Conservation (phyloP, 176 grass and related monocot genomes). For the Hordeum vulgare region DNA sequence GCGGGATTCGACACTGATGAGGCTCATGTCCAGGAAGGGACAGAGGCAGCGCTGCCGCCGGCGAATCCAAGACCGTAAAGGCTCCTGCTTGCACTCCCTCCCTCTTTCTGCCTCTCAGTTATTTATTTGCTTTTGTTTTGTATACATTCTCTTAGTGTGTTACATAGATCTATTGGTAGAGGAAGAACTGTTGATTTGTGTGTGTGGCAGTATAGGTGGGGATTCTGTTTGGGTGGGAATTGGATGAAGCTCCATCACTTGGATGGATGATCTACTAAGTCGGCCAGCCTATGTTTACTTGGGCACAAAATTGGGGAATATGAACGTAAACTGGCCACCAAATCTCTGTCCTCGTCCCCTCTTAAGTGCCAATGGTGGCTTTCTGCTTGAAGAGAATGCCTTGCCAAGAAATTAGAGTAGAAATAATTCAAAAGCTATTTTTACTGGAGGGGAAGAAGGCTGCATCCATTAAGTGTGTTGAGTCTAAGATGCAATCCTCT, state of each 20-base stretch:
- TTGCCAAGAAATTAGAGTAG: neutral
- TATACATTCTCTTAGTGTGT: neutral
- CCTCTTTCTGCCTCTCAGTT: neutral
- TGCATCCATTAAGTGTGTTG: neutral
- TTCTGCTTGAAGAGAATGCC: neutral
- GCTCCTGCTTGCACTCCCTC: neutral
- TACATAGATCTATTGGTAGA: neutral
- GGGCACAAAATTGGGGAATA: neutral
- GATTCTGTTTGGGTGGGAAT: neutral
- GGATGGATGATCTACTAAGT: neutral
- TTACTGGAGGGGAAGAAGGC: neutral
- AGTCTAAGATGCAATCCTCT: neutral
- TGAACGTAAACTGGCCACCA: neutral
- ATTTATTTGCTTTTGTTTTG: neutral
- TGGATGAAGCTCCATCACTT: neutral
- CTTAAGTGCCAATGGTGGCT: neutral
- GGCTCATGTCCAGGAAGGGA: neutral
- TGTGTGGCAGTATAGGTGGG: neutral
- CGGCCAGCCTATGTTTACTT: neutral
- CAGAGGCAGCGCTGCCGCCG: neutral
- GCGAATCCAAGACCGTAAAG: neutral
- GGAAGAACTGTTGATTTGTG: neutral
- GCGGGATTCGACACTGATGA: neutral
- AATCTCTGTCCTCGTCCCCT: neutral
- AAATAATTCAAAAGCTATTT: neutral